Evolutionary conservation across 306 rosid species (phyloP), one percentile per base, ranked within the genome.

Genomic region (Cajanus cajan): DNA sequence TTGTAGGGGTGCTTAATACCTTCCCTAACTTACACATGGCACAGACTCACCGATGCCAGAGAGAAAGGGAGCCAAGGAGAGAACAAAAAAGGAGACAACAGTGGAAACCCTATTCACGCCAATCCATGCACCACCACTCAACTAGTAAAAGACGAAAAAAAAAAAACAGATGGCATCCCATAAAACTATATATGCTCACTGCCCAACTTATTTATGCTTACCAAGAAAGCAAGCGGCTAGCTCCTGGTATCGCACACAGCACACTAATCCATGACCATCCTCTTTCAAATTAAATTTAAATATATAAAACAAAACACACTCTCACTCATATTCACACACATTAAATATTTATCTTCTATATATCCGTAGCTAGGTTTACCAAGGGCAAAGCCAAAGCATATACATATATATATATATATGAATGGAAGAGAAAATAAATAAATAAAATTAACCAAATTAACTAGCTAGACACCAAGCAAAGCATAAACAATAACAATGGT

Each of bases 1-100:
- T n/a, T n/a, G n/a, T n/a, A n/a, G n/a, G n/a, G n/a, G n/a, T n/a
- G n/a, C n/a, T n/a, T n/a, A n/a, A n/a, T n/a, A n/a, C n/a, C n/a
- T n/a, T n/a, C n/a, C n/a, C n/a, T n/a, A n/a, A n/a, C 54, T 71
- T 84, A 90, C 94, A 87, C 83, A 74, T 93, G 91, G 77, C 98
- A 71, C 39, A 52, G 88, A 75, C 79, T 57, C 71, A 55, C 57
- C 79, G 33, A 79, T 90, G 93, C 97, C 74, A 88, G 80, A 72
- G 74, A 58, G 37, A 84, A 85, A 82, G 94, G 96, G 88, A 90
- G 86, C 95, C 90, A 88, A n/a, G n/a, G 76, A 80, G 19, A 82
- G 88, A 73, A 82, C 89, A 82, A 51, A 61, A 24, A 55, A 85
- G 93, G 92, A 84, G 90, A 90, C 95, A 86, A n/a, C 83, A 88